Evolutionary conservation across 352 stramenopile species (phyloP).

Genomic region (Globisporangium nunn): DNA sequence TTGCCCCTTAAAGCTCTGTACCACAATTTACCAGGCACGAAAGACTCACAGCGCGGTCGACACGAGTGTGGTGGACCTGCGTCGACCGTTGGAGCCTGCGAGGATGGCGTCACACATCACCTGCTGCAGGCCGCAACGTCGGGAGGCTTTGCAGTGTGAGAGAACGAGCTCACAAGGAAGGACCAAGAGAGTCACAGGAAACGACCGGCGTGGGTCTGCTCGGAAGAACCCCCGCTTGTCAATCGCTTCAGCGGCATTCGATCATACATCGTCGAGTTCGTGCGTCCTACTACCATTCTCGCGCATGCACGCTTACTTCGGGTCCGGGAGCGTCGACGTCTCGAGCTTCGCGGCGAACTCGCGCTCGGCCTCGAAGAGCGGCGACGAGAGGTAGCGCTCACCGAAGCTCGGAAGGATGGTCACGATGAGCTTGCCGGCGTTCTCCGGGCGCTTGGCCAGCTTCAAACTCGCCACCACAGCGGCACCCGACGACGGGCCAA

Average conservation of each 20-base stretch:
- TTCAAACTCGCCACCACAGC: constrained; percentile 82
- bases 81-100: neutral
- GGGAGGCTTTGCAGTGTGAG: too few relatives aligned
- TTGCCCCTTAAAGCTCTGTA: too few relatives aligned
- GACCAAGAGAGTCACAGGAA: too few relatives aligned
- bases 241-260: neutral
- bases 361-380: constrained; percentile 74
- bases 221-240: neutral
- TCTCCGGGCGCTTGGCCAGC: constrained; percentile 75
- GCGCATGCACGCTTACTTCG: constrained; percentile 10
- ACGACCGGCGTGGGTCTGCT: too few relatives aligned
- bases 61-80: too few relatives aligned
- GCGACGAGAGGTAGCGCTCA: constrained; percentile 81
- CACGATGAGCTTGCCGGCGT: constrained; percentile 84
- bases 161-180: too few relatives aligned
- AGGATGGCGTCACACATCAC: neutral
- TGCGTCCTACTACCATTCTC: neutral
- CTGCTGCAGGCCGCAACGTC: neutral
- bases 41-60: neutral
- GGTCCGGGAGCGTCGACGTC: constrained; percentile 34
- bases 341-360: constrained; percentile 59
- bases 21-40: too few relatives aligned
- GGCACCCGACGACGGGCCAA: constrained; percentile 82
- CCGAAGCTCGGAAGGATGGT: constrained; percentile 88
- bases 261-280: neutral